Evolutionary conservation across 1,139 yeast genomes (phyloP).

Genomic region (Suhomyces bokatorum): DNA sequence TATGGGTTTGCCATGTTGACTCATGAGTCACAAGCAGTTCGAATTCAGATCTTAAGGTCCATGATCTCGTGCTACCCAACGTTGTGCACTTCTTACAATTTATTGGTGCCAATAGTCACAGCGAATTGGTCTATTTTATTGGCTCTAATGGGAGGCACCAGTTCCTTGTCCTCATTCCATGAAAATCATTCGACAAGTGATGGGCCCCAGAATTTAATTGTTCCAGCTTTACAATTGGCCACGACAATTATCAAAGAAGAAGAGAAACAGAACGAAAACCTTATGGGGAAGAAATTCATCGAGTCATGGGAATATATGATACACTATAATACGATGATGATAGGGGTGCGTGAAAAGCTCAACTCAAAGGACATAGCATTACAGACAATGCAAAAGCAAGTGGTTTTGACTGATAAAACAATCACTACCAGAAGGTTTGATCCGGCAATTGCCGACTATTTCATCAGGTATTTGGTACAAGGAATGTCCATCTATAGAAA

Average conservation of each 20-base stretch:
- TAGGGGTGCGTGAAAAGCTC: not conserved
- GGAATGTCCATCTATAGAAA: constrained; percentile 32
- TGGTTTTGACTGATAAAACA: constrained; percentile 1
- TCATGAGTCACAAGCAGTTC: constrained; percentile 61
- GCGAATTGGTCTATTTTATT: constrained; percentile 62
- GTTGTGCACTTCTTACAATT: constrained; percentile 58
- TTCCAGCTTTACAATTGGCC: constrained; percentile 27
- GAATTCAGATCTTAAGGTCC: constrained; percentile 56
- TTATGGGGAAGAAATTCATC: constrained; percentile 35
- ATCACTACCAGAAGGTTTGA: constrained; percentile 10
- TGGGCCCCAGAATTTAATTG: constrained; percentile 14
- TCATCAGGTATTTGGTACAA: constrained; percentile 27
- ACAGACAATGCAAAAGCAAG: not conserved
- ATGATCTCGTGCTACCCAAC: constrained; percentile 55
- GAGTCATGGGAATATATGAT: constrained; percentile 39
- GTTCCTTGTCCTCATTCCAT: constrained; percentile 6
- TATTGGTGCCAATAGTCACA: constrained; percentile 68
- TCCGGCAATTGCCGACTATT: constrained; percentile 18
- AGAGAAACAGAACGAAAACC: constrained; percentile 25
- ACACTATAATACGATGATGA: constrained; percentile 18
- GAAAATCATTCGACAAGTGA: constrained; percentile 4
- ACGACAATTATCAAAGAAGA: constrained; percentile 34
- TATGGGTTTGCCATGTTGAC: constrained; percentile 73
- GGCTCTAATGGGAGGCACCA: constrained; percentile 15
- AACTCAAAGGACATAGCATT: not conserved